Conservation (phyloP, 2,329 filamentous ascomycete species). For the Botrytis aclada region DNA sequence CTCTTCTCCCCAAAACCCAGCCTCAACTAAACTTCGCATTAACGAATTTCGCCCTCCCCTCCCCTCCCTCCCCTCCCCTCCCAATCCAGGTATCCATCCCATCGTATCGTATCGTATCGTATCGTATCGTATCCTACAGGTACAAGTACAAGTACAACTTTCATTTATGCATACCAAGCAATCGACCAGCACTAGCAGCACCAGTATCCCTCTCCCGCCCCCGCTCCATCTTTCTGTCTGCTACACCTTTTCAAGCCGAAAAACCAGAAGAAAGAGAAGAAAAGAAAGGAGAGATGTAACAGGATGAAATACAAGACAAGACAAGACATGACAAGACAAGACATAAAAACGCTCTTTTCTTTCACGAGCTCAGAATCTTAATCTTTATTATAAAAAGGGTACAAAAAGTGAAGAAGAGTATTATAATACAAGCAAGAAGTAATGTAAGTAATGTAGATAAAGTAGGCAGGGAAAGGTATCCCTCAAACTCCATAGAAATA, state of each 20-base stretch:
- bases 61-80: neutral
- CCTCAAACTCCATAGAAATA: neutral
- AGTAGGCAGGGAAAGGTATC: neutral
- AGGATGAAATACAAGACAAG: neutral
- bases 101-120: slow-evolving; percentile 17
- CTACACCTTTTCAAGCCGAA: too few species aligned
- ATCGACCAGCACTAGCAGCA: too few species aligned
- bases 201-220: too few species aligned
- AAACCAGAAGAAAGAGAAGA: too few species aligned
- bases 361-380: neutral
- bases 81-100: slow-evolving; percentile 8
- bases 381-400: neutral
- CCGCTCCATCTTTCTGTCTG: neutral
- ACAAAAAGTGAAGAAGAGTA: neutral
- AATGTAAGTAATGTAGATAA: neutral
- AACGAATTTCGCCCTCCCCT: neutral
- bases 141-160: neutral
- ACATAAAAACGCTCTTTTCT: neutral
- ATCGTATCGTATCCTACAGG: neutral
- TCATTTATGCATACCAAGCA: neutral
- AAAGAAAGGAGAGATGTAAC: neutral
- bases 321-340: neutral
- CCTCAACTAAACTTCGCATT: neutral
- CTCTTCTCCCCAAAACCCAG: neutral
- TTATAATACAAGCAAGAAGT: neutral